Conservation (phyloP, 2,329 filamentous ascomycete genomes). For the Lojkania enalia region DNA sequence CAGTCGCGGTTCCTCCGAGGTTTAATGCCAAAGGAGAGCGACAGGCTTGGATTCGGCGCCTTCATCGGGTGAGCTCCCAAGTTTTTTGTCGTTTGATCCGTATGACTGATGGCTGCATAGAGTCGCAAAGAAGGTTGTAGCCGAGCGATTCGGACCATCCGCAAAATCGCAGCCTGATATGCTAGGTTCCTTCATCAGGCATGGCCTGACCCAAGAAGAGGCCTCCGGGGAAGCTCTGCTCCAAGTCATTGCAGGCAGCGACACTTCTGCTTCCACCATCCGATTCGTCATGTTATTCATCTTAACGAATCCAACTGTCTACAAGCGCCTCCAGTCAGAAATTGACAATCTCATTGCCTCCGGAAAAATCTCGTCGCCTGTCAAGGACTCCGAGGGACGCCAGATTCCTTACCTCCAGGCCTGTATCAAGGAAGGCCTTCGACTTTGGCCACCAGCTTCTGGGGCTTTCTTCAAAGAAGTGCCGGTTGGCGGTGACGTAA, state of each 20-base stretch:
- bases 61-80: constrained; percentile 42
- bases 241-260: constrained; percentile 58
- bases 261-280: constrained; percentile 59
- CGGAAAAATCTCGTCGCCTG: constrained; percentile 45
- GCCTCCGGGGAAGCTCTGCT: constrained; percentile 49
- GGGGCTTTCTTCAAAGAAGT: constrained; percentile 42
- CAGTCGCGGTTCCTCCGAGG: constrained; percentile 21
- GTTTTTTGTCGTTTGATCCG: neutral
- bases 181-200: constrained; percentile 55
- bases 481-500: constrained; percentile 21
- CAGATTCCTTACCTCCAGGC: constrained; percentile 36
- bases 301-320: constrained; percentile 51
- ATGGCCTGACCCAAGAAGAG: constrained; percentile 47
- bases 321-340: constrained; percentile 50
- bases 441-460: constrained; percentile 24
- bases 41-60: constrained; percentile 47
- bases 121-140: constrained; percentile 52
- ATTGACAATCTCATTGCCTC: constrained; percentile 44
- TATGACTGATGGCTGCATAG: constrained; percentile 2
- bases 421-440: constrained; percentile 35
- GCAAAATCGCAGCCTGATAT: constrained; percentile 52
- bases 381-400: constrained; percentile 29
- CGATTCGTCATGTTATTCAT: constrained; percentile 57
- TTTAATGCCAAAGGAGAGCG: constrained; percentile 40
- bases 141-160: constrained; percentile 52